A percentile compares a stretch with the other conserved stretches of the same genome.
These are phyloP conservation scores for Zygosaccharomyces pseudobailii DNA, from an alignment of 1,139 yeast species.

Conservation along the genomic window DNA sequence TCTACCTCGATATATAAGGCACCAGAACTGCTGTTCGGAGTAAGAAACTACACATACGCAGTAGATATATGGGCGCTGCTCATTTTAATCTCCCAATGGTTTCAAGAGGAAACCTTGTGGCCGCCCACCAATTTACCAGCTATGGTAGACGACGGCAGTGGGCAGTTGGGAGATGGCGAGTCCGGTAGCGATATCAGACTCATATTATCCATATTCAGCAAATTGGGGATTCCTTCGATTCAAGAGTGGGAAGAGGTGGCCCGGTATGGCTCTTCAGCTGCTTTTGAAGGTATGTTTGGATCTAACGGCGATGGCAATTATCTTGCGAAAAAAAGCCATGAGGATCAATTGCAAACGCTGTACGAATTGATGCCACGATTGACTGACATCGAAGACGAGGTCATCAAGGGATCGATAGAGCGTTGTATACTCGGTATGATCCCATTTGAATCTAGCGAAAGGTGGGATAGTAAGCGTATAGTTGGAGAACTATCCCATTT, in stretches of 20 bases:
- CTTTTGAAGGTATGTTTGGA: slow-evolving; percentile 36
- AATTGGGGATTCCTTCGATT: slow-evolving; percentile 64
- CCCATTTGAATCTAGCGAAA: slow-evolving; percentile 37
- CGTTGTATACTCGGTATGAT: slow-evolving; percentile 36
- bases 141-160: slow-evolving; percentile 32
- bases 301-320: slow-evolving; percentile 26
- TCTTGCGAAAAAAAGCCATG: slow-evolving; percentile 9
- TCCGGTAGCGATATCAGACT: slow-evolving; percentile 58
- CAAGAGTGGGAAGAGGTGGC: slow-evolving; percentile 46
- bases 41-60: slow-evolving; percentile 52
- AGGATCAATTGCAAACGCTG: slow-evolving; percentile 9
- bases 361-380: slow-evolving; percentile 37
- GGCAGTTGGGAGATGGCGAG: slow-evolving; percentile 35
- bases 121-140: slow-evolving; percentile 31
- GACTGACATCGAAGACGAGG: slow-evolving; percentile 20
- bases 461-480: slow-evolving; percentile 36
- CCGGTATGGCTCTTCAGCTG: slow-evolving; percentile 39
- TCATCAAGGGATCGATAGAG: slow-evolving; percentile 17
- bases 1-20: slow-evolving; percentile 77
- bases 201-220: slow-evolving; percentile 54
- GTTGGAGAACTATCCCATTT: slow-evolving; percentile 11
- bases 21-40: slow-evolving; percentile 75
- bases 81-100: slow-evolving; percentile 57
- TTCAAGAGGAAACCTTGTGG: slow-evolving; percentile 44
- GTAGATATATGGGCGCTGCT: slow-evolving; percentile 85